Evolutionary conservation across 352 stramenopile species (phyloP), one percentile per base, ranked within the genome.

Genomic region (Globisporangium alternatum): DNA sequence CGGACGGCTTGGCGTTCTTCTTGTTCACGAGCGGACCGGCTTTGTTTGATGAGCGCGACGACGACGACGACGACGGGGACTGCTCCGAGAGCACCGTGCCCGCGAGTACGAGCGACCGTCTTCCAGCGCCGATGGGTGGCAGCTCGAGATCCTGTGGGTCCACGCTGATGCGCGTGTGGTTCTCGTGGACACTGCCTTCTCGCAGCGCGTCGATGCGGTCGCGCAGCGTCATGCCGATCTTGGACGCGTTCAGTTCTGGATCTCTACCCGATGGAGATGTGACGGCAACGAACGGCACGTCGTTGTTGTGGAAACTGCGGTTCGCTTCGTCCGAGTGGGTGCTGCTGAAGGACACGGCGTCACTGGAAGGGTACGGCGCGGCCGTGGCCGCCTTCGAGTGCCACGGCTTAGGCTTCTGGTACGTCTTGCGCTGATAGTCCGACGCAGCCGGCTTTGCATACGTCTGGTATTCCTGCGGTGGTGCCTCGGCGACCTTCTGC

Each of bases 181-280:
- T 71, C 60, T 86, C 83, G 35, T 80, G 70, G 15, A 77, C 69
- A 3, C 63, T 68, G 30, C 78, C 75, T 45, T 86, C 78, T 15
- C 82, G 68, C 31, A 91, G 65, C 10, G 78, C 82, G 37, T 89
- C 77, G 44, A 91, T 91, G 19, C 80, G 77, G 51, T 85, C 74
- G 22, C 82, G 80, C 41, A 91, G 70, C 31, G 82, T 89, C 13
- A 33, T 60, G 19, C 56, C 43, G 60, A 68, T 37, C 49, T 52
- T 58, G 10, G 39, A 53, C 19, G 62, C 54, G 25, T 19, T 56
- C 30, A 52, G 35, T 9, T 33, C 28, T 28, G 43, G 39, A 22
- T 58, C 39, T 70, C 41, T 62, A 47, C 56, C 64, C 13, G 47
- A 31, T 57, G 72, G 66, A 54, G 59, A 64, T 28, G 74, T 70